Evolutionary conservation across 2,329 filamentous ascomycete species (phyloP).

Genomic region (Metarhizium humberi): DNA sequence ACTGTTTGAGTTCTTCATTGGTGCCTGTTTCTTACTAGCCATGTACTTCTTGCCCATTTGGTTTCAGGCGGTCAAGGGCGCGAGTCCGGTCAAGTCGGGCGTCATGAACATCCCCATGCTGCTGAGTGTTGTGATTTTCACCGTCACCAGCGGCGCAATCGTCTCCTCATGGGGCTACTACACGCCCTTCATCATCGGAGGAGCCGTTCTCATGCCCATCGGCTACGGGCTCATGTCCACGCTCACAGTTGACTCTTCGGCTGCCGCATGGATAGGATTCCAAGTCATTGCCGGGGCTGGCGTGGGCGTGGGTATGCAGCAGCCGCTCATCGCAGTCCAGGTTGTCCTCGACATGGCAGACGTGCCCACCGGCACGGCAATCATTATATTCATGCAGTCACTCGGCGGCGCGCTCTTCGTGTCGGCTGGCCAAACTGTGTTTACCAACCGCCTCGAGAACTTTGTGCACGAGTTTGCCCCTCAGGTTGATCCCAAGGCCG

Average conservation of each 20-base stretch:
- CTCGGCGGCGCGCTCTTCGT: constrained; percentile 37
- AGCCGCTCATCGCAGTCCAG: constrained; percentile 30
- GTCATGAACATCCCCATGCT: constrained; percentile 32
- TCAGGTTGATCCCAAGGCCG: constrained; percentile 18
- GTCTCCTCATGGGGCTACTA: constrained; percentile 34
- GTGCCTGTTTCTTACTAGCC: constrained; percentile 20
- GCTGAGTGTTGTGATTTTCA: constrained; percentile 25
- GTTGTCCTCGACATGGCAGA: constrained; percentile 19
- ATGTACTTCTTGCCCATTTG: constrained; percentile 35
- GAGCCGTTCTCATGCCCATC: constrained; percentile 23
- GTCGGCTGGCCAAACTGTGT: constrained; percentile 38
- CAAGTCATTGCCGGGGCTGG: constrained; percentile 31
- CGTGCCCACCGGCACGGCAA: constrained; percentile 11
- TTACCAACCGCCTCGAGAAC: constrained; percentile 35
- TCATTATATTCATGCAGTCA: constrained; percentile 23
- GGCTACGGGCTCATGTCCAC: constrained; percentile 34
- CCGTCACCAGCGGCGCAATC: constrained; percentile 15
- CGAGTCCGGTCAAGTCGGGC: constrained; percentile 27
- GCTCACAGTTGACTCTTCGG: constrained; percentile 22
- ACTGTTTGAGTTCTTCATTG: constrained; percentile 28
- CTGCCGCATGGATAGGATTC: constrained; percentile 33
- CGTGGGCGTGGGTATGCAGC: constrained; percentile 28
- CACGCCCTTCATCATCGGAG: constrained; percentile 30
- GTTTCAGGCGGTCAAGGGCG: constrained; percentile 35
- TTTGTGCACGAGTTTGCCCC: constrained; percentile 27